Conservation (phyloP, 2,329 filamentous ascomycete species). For the Cercospora beticola region DNA sequence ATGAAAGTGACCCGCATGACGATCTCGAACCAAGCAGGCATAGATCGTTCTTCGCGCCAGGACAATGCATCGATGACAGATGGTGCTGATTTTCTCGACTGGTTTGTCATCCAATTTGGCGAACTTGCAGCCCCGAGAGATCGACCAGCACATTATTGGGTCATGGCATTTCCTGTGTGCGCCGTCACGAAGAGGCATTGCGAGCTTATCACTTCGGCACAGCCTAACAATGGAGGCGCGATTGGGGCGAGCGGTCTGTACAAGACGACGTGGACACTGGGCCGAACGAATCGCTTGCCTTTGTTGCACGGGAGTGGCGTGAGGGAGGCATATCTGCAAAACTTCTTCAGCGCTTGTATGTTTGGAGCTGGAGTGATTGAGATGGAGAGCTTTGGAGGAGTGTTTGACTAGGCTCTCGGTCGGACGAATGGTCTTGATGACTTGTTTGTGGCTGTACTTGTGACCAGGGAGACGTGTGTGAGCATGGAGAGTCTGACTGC, state of each 20-base stretch:
- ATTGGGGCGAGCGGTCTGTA: background rate
- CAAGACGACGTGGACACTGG: conserved; percentile 10
- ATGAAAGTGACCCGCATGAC: conserved; percentile 7
- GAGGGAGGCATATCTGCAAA: background rate
- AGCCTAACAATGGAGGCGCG: background rate
- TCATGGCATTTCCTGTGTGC: conserved; percentile 12
- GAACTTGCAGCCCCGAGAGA: background rate
- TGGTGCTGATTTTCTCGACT: background rate
- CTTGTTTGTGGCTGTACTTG: background rate
- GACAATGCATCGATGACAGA: background rate
- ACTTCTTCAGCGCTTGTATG: conserved; percentile 11
- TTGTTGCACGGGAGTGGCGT: conserved; percentile 5
- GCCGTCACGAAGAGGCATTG: background rate
- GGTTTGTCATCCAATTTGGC: conserved; percentile 3
- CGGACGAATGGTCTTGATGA: background rate
- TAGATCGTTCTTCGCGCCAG: background rate
- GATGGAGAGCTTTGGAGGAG: background rate
- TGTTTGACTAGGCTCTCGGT: background rate
- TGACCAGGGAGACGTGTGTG: background rate
- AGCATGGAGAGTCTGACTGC: background rate
- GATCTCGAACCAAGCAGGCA: background rate
- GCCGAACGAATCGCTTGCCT: background rate
- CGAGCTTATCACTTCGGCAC: background rate
- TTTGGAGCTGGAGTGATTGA: conserved; percentile 7
- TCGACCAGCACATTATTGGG: conserved; percentile 5